Conservation (phyloP, 1,139 yeast species). For the Saccharomyces hybrid region DNA sequence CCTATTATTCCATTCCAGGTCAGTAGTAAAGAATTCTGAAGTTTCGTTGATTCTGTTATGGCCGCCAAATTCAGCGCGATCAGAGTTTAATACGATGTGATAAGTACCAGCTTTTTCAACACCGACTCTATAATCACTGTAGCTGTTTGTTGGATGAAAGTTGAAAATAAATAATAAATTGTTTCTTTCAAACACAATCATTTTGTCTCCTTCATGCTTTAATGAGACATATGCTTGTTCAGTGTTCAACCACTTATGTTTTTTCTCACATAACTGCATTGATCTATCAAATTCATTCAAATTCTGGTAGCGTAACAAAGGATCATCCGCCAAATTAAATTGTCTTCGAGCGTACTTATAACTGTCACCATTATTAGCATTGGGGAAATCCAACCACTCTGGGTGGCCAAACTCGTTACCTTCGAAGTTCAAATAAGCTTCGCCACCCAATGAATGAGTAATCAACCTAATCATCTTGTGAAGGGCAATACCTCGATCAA, state of each 20-base stretch:
- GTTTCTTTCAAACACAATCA: slow-evolving; percentile 80
- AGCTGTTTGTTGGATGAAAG: slow-evolving; percentile 79
- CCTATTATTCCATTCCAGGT: slow-evolving; percentile 74
- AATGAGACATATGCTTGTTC: slow-evolving; percentile 82
- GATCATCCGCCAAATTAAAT: slow-evolving; percentile 77
- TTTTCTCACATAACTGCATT: slow-evolving; percentile 68
- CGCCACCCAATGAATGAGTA: slow-evolving; percentile 89
- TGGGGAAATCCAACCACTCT: slow-evolving; percentile 97
- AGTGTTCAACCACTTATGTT: slow-evolving; percentile 63
- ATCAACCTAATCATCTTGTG: slow-evolving; percentile 85
- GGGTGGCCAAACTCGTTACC: slow-evolving; percentile 99
- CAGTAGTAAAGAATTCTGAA: slow-evolving; percentile 56
- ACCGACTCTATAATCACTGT: slow-evolving; percentile 81
- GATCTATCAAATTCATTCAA: slow-evolving; percentile 74
- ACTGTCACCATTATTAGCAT: slow-evolving; percentile 78
- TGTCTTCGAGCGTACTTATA: slow-evolving; percentile 94
- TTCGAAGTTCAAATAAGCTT: slow-evolving; percentile 90
- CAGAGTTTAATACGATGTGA: slow-evolving; percentile 67
- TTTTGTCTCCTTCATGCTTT: slow-evolving; percentile 82
- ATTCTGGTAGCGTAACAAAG: slow-evolving; percentile 67
- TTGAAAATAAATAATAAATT: slow-evolving; percentile 80
- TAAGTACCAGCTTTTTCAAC: slow-evolving; percentile 75
- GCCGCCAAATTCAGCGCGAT: slow-evolving; percentile 71
- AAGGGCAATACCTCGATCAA: slow-evolving; percentile 82
- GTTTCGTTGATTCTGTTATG: slow-evolving; percentile 61